These are phyloP conservation scores for Tetramitus jugosus DNA, from an alignment of 208 protist genomes.

Conservation along the genomic window DNA sequence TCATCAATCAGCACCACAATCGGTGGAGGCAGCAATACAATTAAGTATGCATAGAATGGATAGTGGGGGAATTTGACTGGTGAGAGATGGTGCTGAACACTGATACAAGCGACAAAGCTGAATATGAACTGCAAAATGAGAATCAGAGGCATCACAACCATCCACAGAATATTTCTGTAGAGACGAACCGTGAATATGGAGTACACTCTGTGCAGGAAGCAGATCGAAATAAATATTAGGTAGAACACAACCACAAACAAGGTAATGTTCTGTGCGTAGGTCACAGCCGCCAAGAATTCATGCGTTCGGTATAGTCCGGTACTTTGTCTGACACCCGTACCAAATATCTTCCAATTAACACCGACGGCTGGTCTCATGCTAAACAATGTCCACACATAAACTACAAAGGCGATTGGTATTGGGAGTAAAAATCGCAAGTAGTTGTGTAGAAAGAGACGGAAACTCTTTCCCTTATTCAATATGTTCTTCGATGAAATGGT, in stretches of 20 bases:
- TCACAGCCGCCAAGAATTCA: background rate
- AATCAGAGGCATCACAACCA: background rate
- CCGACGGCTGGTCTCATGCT: background rate
- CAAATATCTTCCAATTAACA: background rate
- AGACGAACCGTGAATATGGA: background rate
- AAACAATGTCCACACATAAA: conserved; percentile 4
- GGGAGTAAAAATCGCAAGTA: background rate
- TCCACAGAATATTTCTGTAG: background rate
- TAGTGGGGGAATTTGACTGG: background rate
- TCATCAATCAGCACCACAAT: conserved; percentile 12
- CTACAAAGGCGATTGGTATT: background rate
- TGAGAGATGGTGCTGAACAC: background rate
- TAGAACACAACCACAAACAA: background rate
- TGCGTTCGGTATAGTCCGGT: too few species aligned
- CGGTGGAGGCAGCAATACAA: background rate
- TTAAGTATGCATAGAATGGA: conserved; percentile 4
- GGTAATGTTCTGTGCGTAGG: conserved; percentile 8
- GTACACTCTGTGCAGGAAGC: background rate
- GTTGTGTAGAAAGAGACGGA: background rate
- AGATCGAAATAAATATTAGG: background rate
- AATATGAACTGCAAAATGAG: background rate
- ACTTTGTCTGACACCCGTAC: background rate
- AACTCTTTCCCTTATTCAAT: background rate
- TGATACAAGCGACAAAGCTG: background rate
- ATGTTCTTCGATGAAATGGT: background rate